Evolutionary conservation across 805 yeast species (phyloP).

Genomic region (Tetrapisispora fleetii): DNA sequence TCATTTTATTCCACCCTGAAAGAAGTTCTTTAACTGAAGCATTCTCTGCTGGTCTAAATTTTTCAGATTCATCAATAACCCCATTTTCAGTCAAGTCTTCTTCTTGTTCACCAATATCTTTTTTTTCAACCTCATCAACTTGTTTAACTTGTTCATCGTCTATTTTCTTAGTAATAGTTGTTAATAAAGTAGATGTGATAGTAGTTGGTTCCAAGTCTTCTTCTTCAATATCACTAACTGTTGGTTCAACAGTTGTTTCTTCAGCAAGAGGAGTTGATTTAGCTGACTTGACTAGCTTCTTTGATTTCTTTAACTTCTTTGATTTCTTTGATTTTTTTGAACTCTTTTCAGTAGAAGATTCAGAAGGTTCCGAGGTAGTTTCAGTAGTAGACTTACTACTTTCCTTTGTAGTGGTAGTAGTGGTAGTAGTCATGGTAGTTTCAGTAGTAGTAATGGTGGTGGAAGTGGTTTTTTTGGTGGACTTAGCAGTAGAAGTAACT

Average conservation of each 20-base stretch:
- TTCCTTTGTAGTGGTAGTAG: neutral
- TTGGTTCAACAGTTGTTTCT: neutral
- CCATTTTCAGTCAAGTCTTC: neutral
- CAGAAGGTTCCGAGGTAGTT: neutral
- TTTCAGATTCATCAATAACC: conserved; percentile 1
- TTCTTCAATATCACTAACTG: neutral
- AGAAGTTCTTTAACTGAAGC: neutral
- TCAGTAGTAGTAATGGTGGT: neutral
- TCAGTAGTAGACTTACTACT: neutral
- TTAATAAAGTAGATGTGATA: conserved; percentile 1
- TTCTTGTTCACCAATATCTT: neutral
- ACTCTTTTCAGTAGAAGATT: neutral
- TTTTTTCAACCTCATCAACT: too few species aligned
- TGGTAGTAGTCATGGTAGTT: neutral
- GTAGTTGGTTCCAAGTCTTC: conserved; percentile 1
- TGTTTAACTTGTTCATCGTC: neutral
- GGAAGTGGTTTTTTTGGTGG: neutral
- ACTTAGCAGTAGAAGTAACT: neutral
- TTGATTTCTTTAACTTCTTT: neutral
- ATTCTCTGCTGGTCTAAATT: neutral
- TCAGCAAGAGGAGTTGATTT: neutral
- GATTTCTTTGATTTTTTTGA: neutral
- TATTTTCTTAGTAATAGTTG: conserved; percentile 1
- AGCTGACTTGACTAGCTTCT: neutral
- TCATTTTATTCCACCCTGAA: conserved; percentile 3